Evolutionary conservation across 805 yeast genomes (phyloP), one percentile per base, ranked within the genome.

Genomic region (Myxozyma geophila): DNA sequence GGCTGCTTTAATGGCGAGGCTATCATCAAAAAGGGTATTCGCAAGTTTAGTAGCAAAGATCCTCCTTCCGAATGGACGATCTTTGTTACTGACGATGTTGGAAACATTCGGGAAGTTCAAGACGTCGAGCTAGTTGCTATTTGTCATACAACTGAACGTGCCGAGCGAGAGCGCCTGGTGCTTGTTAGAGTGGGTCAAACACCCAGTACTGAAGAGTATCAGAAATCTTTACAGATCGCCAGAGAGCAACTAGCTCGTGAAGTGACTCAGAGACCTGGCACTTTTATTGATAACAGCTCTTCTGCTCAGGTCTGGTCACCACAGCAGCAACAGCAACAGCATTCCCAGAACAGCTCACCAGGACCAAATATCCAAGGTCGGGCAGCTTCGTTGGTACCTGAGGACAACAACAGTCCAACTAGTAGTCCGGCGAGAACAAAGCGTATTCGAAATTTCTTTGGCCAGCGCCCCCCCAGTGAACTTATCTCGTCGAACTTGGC

Each of bases 391-490:
- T 6, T 43, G 33, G 9, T 36, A 9, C 15, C 48, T 12, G 52
- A 46, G 12, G 54, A 48, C 17, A 40, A 36, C 13, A 35, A 33
- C 17, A 47, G 48, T 19, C 28, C 37, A 48, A 37, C 5, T 28
- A 37, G 54, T 15, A 60, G 64, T 39, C 53, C 58, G 3, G 37
- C 40, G 19, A 61, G 64, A n/a, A 46, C 62, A n/a, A 64, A 66
- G 35, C 61, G 72, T 10, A 28, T 70, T 70, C 79, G 84, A 61
- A 80, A 78, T 60, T 82, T 89, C 63, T 87, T 87, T 75, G 96
- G 96, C 28, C 97, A 90, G 74, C 81, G 99, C 72, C 99, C 99
- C 7, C 92, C 98, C 0, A 87, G 95, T 64, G 96, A 91, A 73
- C 82, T 92, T 70, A 95, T 93, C 65, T 90, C 98, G 1, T 86